phyloP scores from a whole-genome alignment of 148 eudicot species.

The Vaccinium macrocarpon region DNA sequence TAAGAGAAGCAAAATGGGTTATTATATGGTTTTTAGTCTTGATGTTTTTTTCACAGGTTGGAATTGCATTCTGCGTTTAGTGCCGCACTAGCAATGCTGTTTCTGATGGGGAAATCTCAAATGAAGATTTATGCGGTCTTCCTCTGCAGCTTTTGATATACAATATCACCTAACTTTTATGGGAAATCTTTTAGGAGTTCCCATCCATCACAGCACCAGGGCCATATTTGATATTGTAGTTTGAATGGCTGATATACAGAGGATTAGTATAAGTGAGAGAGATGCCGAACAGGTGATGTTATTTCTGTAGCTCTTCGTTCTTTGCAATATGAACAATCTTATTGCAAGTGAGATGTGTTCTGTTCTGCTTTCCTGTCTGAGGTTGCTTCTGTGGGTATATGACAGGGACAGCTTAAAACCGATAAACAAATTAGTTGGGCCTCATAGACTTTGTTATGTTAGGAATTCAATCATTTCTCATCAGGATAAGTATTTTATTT shows the following conservation, averaged over 20 bases:
- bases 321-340: neutral
- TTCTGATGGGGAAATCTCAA: neutral
- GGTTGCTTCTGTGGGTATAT: neutral
- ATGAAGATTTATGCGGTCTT: neutral
- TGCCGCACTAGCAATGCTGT: neutral
- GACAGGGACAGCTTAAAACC: neutral
- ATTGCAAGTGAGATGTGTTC: neutral
- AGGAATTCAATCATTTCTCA: neutral
- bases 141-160: conserved; percentile 1
- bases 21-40: conserved; percentile 1
- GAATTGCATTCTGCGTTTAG: neutral
- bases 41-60: conserved; percentile 13
- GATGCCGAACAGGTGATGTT: conserved; percentile 29
- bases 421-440: conserved; percentile 1
- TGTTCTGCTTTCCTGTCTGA: neutral
- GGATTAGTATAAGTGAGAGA: conserved; percentile 30
- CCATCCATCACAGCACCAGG: neutral
- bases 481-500: neutral
- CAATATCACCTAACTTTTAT: too few species aligned
- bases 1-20: neutral
- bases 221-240: conserved; percentile 17
- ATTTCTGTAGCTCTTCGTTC: neutral
- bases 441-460: neutral
- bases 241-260: conserved; percentile 32
- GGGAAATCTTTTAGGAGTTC: too few species aligned